phyloP scores from a whole-genome alignment of 805 yeast species.

The Teunomyces stri region DNA sequence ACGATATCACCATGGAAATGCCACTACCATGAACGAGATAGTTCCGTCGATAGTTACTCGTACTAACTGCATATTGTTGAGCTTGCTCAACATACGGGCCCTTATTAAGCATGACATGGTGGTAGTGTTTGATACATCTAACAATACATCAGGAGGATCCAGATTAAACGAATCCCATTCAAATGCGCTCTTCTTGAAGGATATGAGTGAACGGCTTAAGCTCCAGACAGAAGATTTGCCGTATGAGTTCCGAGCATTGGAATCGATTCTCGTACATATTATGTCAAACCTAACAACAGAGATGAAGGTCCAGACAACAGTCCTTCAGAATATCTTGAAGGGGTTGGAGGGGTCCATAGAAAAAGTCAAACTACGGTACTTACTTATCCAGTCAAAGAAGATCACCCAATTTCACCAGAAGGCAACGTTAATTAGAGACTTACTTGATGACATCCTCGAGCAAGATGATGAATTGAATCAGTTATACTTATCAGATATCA shows the following conservation, averaged over 20 bases:
- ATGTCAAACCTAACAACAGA: conserved; percentile 78
- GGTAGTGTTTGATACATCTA: conserved; percentile 41
- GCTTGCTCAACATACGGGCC: conserved; percentile 49
- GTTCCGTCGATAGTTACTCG: conserved; percentile 57
- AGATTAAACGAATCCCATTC: conserved; percentile 47
- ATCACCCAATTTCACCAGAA: conserved; percentile 82
- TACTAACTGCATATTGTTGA: conserved; percentile 45
- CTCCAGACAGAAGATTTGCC: conserved; percentile 49
- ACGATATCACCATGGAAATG: conserved; percentile 16
- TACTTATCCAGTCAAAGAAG: conserved; percentile 82
- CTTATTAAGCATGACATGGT: conserved; percentile 52
- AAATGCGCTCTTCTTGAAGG: conserved; percentile 42
- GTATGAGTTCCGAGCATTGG: conserved; percentile 88
- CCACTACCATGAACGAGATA: conserved; percentile 38
- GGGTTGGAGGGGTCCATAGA: conserved; percentile 85
- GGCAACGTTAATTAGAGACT: conserved; percentile 75
- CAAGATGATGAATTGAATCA: conserved; percentile 85
- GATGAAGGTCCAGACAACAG: conserved; percentile 78
- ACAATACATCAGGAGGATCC: conserved; percentile 18
- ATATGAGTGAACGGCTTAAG: conserved; percentile 38
- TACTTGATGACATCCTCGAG: conserved; percentile 80
- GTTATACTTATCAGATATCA: conserved; percentile 69
- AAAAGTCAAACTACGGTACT: conserved; percentile 69
- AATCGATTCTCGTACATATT: conserved; percentile 79
- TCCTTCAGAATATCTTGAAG: conserved; percentile 66